These are phyloP conservation scores for Pyrenophora tritici-repentis DNA, from an alignment of 2,329 filamentous ascomycete genomes.

Conservation along the genomic window DNA sequence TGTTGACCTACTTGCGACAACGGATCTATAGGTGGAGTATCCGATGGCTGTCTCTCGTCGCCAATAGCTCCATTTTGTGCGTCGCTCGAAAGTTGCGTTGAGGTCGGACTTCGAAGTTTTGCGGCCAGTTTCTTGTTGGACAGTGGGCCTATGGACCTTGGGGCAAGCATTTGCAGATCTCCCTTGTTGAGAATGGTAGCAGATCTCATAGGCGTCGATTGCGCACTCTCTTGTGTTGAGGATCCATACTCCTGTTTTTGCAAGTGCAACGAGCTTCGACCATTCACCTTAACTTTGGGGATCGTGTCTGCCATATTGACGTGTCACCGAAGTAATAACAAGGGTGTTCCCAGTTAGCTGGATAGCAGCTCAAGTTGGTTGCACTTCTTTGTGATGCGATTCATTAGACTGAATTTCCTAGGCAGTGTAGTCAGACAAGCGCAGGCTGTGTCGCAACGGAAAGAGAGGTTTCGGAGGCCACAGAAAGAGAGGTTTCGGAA, in stretches of 20 bases:
- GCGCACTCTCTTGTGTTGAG: constrained; percentile 36
- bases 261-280: constrained; percentile 34
- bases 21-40: constrained; percentile 64
- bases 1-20: constrained; percentile 65
- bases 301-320: constrained; percentile 46
- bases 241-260: constrained; percentile 34
- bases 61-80: constrained; percentile 24
- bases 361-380: background rate
- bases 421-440: background rate
- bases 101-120: constrained; percentile 35
- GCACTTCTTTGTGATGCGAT: background rate
- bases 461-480: background rate
- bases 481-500: constrained; percentile 10
- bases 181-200: background rate
- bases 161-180: constrained; percentile 21
- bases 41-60: constrained; percentile 27
- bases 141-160: constrained; percentile 22
- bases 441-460: background rate
- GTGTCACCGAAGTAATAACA: constrained; percentile 20
- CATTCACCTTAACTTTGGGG: constrained; percentile 52
- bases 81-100: constrained; percentile 24
- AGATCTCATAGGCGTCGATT: background rate
- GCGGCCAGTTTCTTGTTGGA: constrained; percentile 35
- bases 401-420: background rate
- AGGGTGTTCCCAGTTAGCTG: constrained; percentile 8